Evolutionary conservation across 2,329 filamentous ascomycete genomes (phyloP).

Genomic region (Cladosporium sp.): DNA sequence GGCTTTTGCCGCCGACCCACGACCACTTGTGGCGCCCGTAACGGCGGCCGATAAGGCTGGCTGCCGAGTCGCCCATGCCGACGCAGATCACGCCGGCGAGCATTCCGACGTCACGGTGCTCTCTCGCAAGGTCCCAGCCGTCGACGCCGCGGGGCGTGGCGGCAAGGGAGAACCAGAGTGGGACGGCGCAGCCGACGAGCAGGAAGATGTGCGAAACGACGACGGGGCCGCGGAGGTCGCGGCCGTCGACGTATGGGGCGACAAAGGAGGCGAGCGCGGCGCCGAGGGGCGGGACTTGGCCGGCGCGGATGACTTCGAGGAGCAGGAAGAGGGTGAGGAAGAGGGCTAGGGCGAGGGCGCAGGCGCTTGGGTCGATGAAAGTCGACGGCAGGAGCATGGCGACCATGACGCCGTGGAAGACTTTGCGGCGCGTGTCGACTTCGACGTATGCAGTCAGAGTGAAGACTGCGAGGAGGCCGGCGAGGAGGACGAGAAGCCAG

Average conservation of each 20-base stretch:
- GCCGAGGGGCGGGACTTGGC: slow-evolving; percentile 83
- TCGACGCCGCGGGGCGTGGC: slow-evolving; percentile 54
- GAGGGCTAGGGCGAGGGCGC: slow-evolving; percentile 69
- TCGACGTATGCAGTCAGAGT: slow-evolving; percentile 77
- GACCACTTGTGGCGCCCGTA: slow-evolving; percentile 88
- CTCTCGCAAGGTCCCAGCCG: slow-evolving; percentile 61
- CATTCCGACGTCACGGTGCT: slow-evolving; percentile 72
- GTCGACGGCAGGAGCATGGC: slow-evolving; percentile 85
- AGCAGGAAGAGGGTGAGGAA: slow-evolving; percentile 80
- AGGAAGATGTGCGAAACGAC: slow-evolving; percentile 96
- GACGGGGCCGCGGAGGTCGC: slow-evolving; percentile 87
- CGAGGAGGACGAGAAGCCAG: slow-evolving; percentile 61
- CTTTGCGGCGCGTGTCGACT: slow-evolving; percentile 91
- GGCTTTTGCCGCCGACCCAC: slow-evolving; percentile 92
- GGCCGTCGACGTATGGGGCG: slow-evolving; percentile 87
- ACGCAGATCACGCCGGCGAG: slow-evolving; percentile 89
- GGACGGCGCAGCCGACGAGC: slow-evolving; percentile 88
- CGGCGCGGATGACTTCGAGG: slow-evolving; percentile 81
- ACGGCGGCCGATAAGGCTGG: slow-evolving; percentile 79
- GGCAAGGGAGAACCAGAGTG: slow-evolving; percentile 81
- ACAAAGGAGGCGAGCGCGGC: slow-evolving; percentile 81
- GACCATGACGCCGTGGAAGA: slow-evolving; percentile 98
- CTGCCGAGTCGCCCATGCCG: slow-evolving; percentile 89
- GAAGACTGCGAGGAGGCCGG: slow-evolving; percentile 69
- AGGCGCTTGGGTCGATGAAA: slow-evolving; percentile 80